Conservation (phyloP, 768 basidiomycete genomes). For the Amanita rimosa region DNA sequence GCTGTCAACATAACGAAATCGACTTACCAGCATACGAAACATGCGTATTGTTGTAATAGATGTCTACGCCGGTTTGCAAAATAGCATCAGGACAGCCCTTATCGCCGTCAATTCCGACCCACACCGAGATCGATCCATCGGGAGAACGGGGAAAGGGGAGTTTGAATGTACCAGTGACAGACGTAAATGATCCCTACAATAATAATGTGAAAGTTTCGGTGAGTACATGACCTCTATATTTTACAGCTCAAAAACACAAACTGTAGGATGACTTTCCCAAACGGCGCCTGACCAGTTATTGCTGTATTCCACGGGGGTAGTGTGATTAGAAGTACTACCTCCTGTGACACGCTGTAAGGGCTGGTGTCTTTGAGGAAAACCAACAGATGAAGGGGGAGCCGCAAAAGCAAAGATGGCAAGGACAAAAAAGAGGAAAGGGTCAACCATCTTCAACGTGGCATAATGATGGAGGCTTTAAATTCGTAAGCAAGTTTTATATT, state of each 20-base stretch:
- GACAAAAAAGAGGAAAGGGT: background rate
- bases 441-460: background rate
- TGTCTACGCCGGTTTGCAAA: background rate
- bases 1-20: background rate
- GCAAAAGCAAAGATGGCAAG: background rate
- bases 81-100: background rate
- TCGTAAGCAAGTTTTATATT: too few species aligned
- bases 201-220: background rate
- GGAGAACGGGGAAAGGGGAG: background rate
- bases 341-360: background rate
- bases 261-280: background rate
- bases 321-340: background rate
- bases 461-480: too few species aligned
- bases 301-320: background rate
- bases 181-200: background rate
- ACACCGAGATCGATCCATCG: background rate
- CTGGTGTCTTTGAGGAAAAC: background rate
- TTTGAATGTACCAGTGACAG: background rate
- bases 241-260: background rate
- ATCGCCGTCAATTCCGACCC: background rate
- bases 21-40: background rate
- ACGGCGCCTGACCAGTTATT: background rate
- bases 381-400: background rate
- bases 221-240: constrained; percentile 5
- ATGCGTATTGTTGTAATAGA: background rate